A percentile compares a stretch with the other conserved stretches of the same genome.
These are phyloP conservation scores for Rutstroemia sp. DNA, from an alignment of 2,329 filamentous ascomycete species.

Conservation along the genomic window DNA sequence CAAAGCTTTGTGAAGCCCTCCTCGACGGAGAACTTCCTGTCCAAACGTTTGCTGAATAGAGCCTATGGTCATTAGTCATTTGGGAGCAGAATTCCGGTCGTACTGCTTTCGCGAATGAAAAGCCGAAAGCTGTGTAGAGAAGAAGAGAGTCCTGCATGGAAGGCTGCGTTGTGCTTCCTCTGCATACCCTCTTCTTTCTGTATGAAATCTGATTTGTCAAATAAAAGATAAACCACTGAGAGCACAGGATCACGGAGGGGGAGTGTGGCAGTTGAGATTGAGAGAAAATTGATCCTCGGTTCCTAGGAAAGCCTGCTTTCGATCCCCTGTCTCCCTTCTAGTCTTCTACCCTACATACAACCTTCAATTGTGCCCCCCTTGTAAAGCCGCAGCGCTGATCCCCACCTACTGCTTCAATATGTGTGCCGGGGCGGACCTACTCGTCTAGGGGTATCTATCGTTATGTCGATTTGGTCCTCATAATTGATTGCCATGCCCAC, in stretches of 20 bases:
- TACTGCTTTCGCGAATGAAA: neutral
- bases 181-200: slow-evolving; percentile 10
- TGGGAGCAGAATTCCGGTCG: too few species aligned
- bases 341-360: slow-evolving; percentile 1
- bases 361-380: slow-evolving; percentile 5
- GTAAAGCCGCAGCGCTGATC: slow-evolving; percentile 22
- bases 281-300: slow-evolving; percentile 9
- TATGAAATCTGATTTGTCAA: slow-evolving; percentile 8
- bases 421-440: slow-evolving; percentile 9
- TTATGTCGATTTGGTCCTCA: slow-evolving; percentile 17
- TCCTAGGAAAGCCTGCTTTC: slow-evolving; percentile 3
- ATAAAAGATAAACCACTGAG: slow-evolving; percentile 1
- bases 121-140: neutral
- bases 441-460: slow-evolving; percentile 6
- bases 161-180: slow-evolving; percentile 27
- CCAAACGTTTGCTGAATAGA: too few species aligned
- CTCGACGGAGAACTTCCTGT: too few species aligned
- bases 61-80: too few species aligned
- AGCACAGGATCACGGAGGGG: neutral
- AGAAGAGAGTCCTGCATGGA: slow-evolving; percentile 19
- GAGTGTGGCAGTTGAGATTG: slow-evolving; percentile 9
- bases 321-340: neutral
- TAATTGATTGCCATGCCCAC: slow-evolving; percentile 22
- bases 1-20: neutral
- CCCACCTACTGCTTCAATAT: slow-evolving; percentile 12